Evolutionary conservation across 2,329 filamentous ascomycete species (phyloP), one percentile per base, ranked within the genome.

Genomic region (Berkeleyomyces basicola): DNA sequence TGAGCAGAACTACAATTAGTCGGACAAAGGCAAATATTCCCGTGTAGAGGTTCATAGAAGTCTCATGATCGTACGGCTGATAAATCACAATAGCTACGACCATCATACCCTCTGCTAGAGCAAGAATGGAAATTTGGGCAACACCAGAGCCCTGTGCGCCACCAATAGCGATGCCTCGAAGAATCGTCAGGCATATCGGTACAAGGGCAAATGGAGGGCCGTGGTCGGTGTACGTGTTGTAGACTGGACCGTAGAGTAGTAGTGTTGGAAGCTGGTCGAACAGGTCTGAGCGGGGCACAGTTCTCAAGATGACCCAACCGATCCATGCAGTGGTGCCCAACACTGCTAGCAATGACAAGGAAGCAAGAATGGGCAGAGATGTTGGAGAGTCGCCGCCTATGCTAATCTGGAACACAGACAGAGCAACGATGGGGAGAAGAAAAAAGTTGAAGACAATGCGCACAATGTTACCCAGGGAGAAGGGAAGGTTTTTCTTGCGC

Each of bases 21-120:
- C 93, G 84, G 11, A 95, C 77, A 1, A 80, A 75, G 0, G 90
- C 83, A 72, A 96, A 96, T 66, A 90, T 83, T 1, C 87, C 88
- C 69, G 97, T 91, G 68, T 96, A 96, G 7, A 89, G 83, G 70
- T 97, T 97, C 93, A 99, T 99, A 37, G 92, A 96, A 0, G 93
- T 97, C 31, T 91, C 84, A 1, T 85, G 84, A 65, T 92, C 86
- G 70, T 95, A 99, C 0, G 93, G 93, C 14, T 88, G 84, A 75
- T 97, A 95, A 6, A 90, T 89, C 68, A 93, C 85, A 3, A 97
- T 76, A 0, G 91, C 92, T 53, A 97, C 78, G 43, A 96, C 84
- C 64, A 91, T 83, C 42, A 96, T 86, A 66, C 97, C 87, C 74
- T 99, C 93, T 72, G 91, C 96, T 62, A 96, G 92, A 36, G 91